Base-by-base conservation (phyloP, 1,284 basidiomycete species). In the Cryptococcus neoformans region DNA sequence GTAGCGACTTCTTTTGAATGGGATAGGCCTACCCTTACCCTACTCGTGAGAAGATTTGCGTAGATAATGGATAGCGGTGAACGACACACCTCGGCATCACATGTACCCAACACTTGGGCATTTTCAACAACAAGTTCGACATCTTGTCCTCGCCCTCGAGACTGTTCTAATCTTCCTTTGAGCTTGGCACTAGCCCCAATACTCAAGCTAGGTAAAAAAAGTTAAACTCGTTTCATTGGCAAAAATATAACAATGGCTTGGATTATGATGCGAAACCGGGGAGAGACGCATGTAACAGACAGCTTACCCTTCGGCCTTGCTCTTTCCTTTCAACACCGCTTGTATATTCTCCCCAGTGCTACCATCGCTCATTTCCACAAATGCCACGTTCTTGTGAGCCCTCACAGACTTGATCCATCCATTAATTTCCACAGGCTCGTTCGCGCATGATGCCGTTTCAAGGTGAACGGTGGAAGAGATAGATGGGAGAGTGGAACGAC, bases 361-460 rank as follows among this genome's bases (percentile, higher is more conserved):
- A 2, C 92, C 92, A 75, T 97, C 93, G 51, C 83, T 85, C 54
- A 96, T 75, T 45, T 89, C 86, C 0, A 87, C 87, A 68, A 96
- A 96, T 0, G 89, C 82, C 36, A 93, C 81, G 55, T 87, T 86
- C 80, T 95, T 95, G 78, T 94, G 91, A 38, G 84, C 83, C 44
- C 92, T 83, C 46, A 94, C 82, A 0, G 87, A 89, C 68, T 87
- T 87, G 53, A 96, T 81, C 90, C 91, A 95, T 48, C 90, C 92
- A 58, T 85, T 68, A 9, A 81, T 63, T 8, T 40, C 44, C 1
- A 59, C 54, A 11, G 46, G 16, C 35, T 34, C 28, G 37, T 36
- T 37, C 12, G 14, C 44, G 34, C 44, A 44, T 3, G 55, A 37
- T 10, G 53, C 16, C 11, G 48, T 21, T 12, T 45, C n/a, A 28